Conservation (phyloP, 495 filamentous ascomycete genomes). For the Penicillium malachiteum region DNA sequence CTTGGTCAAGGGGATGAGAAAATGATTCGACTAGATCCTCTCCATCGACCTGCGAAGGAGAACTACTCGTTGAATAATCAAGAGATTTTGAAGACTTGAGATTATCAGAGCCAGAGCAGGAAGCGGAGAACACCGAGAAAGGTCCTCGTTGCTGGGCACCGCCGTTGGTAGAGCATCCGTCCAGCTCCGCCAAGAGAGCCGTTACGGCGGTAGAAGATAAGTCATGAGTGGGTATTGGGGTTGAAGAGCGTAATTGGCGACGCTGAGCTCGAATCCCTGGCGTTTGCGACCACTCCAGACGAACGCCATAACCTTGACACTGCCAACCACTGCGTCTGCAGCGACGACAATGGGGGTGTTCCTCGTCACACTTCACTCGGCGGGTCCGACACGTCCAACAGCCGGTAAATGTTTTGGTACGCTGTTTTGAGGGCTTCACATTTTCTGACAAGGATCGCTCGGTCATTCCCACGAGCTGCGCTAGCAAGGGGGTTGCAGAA, state of each 20-base stretch:
- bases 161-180: slow-evolving; percentile 18
- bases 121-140: slow-evolving; percentile 26
- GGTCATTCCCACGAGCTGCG: slow-evolving; percentile 18
- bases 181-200: slow-evolving; percentile 18
- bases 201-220: slow-evolving; percentile 23
- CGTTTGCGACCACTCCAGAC: slow-evolving; percentile 20
- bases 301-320: slow-evolving; percentile 42
- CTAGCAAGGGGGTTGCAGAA: neutral
- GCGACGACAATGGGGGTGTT: slow-evolving; percentile 36
- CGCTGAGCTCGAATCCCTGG: slow-evolving; percentile 21
- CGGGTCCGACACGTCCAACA: slow-evolving; percentile 36
- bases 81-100: neutral
- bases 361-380: slow-evolving; percentile 36
- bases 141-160: slow-evolving; percentile 20
- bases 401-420: slow-evolving; percentile 30
- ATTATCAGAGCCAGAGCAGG: neutral
- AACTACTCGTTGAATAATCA: neutral
- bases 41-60: neutral
- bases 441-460: slow-evolving; percentile 8
- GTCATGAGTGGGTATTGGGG: slow-evolving; percentile 4
- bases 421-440: slow-evolving; percentile 18
- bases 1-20: neutral
- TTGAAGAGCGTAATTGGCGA: slow-evolving; percentile 13
- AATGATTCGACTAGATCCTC: neutral
- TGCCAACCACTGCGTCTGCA: slow-evolving; percentile 38